Evolutionary conservation across 306 rosid genomes (phyloP).

Genomic region (Malus fusca): DNA sequence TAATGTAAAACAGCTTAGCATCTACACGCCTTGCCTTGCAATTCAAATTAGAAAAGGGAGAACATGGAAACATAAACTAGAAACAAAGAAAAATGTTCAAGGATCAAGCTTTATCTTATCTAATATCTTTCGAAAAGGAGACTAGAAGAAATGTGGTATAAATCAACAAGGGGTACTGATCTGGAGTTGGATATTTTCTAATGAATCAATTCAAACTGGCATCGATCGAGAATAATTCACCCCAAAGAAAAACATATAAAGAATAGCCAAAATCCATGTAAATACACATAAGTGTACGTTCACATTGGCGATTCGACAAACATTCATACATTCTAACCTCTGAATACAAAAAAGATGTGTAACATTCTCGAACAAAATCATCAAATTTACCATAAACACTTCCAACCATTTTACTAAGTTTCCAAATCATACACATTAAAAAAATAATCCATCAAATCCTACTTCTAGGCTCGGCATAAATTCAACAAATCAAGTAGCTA

Average conservation of each 20-base stretch:
- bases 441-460: background rate
- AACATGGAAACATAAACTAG: background rate
- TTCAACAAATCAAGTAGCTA: background rate
- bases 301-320: background rate
- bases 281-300: background rate
- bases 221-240: background rate
- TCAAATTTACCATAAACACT: background rate
- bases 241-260: background rate
- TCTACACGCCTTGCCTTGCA: background rate
- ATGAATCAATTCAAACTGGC: background rate
- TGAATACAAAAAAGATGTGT: background rate
- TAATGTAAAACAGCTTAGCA: slow-evolving; percentile 2
- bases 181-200: background rate
- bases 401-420: background rate
- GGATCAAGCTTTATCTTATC: background rate
- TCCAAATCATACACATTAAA: background rate
- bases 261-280: background rate
- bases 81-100: background rate
- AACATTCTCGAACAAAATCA: background rate
- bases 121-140: background rate
- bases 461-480: background rate
- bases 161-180: background rate
- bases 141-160: background rate
- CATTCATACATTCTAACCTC: background rate
- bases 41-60: background rate